Evolutionary conservation across 2,329 filamentous ascomycete genomes (phyloP), one percentile per base, ranked within the genome.

Genomic region (Colletotrichum horii): DNA sequence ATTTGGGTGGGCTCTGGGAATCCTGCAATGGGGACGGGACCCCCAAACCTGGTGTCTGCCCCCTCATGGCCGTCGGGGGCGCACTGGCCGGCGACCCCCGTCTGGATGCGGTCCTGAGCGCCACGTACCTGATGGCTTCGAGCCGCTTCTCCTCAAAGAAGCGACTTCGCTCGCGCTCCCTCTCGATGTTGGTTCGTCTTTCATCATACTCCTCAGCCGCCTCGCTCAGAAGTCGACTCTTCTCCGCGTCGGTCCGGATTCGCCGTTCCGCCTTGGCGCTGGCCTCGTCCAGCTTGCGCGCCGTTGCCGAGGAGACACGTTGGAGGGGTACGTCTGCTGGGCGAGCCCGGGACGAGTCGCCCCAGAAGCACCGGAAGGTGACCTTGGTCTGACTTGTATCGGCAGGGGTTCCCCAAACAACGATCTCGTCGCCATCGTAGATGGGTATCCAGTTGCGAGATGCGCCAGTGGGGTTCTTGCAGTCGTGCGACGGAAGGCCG

Each of bases 361-460:
- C 90, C 88, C 90, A 92, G 70, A 83, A 85, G 82, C 90, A 92
- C 55, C 85, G 85, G 79, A 92, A 92, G 12, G 82, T 80, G 12
- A 92, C 82, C 71, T 85, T 88, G 6, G 85, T 89, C 71, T 69
- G 61, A 66, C 80, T 84, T 43, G 81, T 82, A 61, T 80, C 80
- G 58, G 87, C 84, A 7, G 85, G 82, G 15, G 87, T 84, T 58
- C 91, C 87, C 89, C 93, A 97, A 8, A 98, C 90, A 3, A 92
- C 91, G 64, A 98, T 90, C 28, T 92, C 88, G 81, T 98, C 96
- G 2, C 94, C 95, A 38, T 94, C 91, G 81, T 95, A 91, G 16
- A 98, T 83, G 71, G 92, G 91, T 30, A 94, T 92, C 92, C 92
- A 94, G 80, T 89, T 84, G 34, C 82, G 84, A 62, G 90, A 95